Percentiles rank a stretch among this genome's conserved stretches.
phyloP scores from a whole-genome alignment of 805 yeast species.

The Saccharomycopsis fibuligera region DNA sequence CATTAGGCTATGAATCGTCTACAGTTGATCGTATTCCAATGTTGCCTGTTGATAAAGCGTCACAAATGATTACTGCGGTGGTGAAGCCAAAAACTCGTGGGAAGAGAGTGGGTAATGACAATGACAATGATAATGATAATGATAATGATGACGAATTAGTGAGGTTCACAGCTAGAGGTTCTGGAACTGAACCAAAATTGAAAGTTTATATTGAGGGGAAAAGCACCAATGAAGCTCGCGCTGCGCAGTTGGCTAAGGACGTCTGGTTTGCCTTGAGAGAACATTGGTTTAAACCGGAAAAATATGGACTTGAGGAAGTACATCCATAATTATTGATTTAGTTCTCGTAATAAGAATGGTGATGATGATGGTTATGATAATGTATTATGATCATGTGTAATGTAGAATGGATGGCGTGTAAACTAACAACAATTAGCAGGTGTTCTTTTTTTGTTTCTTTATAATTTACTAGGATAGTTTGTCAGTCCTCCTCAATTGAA shows the following conservation, averaged over 20 bases:
- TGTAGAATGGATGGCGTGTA: too few relatives aligned
- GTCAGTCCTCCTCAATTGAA: too few relatives aligned
- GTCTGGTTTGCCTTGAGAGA: conserved; percentile 59
- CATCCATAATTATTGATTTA: background rate
- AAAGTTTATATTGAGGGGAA: conserved; percentile 85
- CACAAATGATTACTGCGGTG: conserved; percentile 82
- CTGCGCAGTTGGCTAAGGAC: conserved; percentile 45
- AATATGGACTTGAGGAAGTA: background rate
- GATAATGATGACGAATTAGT: conserved; percentile 34
- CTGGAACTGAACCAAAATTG: conserved; percentile 94
- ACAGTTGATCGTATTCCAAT: conserved; percentile 52
- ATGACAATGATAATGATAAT: conserved; percentile 19
- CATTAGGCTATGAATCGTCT: conserved; percentile 71
- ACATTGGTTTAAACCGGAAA: conserved; percentile 49
- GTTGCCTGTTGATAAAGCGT: conserved; percentile 61
- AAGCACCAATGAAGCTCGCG: conserved; percentile 39
- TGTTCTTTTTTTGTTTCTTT: too few relatives aligned
- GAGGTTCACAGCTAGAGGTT: conserved; percentile 82
- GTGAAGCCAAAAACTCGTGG: conserved; percentile 26
- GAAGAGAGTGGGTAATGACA: conserved; percentile 18
- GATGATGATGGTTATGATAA: too few relatives aligned
- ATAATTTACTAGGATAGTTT: too few relatives aligned
- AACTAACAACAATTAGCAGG: too few relatives aligned
- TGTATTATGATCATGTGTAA: too few relatives aligned
- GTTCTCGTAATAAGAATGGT: too few relatives aligned